A percentile compares a stretch with the other conserved stretches of the same genome.
phyloP scores from a whole-genome alignment of 176 grass and related monocot species.

The Cymbopogon citratus region DNA sequence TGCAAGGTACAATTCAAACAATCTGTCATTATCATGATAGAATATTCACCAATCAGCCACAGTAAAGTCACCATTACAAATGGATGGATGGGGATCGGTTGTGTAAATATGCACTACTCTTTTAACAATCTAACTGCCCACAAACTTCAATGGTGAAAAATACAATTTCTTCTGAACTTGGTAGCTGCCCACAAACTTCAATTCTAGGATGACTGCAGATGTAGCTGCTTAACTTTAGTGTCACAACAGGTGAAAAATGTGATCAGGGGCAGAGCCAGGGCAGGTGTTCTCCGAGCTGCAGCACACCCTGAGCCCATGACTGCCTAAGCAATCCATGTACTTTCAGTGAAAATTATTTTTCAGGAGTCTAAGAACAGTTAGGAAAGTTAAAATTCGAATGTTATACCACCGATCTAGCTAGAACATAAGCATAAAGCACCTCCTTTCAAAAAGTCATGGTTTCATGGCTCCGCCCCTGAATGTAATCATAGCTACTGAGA shows the following conservation, averaged over 20 bases:
- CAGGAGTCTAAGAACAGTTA: not conserved
- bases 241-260: not conserved
- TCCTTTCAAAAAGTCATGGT: not conserved
- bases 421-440: not conserved
- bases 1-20: conserved; percentile 35
- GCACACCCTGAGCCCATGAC: not conserved
- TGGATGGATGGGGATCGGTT: not conserved
- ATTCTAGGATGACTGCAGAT: not conserved
- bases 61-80: not conserved
- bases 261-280: not conserved
- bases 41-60: not conserved
- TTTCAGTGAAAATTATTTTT: too few relatives aligned
- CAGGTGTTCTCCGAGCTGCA: not conserved
- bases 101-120: not conserved
- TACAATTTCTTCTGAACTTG: not conserved
- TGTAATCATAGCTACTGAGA: not conserved
- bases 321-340: not conserved
- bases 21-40: conserved; percentile 17
- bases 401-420: not conserved
- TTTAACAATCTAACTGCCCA: not conserved
- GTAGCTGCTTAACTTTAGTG: conserved; percentile 2
- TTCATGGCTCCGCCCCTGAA: not conserved
- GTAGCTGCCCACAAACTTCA: not conserved
- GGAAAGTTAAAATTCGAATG: not conserved
- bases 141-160: conserved; percentile 1